These are phyloP conservation scores for Euphorbia schlechtendalii DNA, from an alignment of 441 rosid species.

Conservation along the genomic window DNA sequence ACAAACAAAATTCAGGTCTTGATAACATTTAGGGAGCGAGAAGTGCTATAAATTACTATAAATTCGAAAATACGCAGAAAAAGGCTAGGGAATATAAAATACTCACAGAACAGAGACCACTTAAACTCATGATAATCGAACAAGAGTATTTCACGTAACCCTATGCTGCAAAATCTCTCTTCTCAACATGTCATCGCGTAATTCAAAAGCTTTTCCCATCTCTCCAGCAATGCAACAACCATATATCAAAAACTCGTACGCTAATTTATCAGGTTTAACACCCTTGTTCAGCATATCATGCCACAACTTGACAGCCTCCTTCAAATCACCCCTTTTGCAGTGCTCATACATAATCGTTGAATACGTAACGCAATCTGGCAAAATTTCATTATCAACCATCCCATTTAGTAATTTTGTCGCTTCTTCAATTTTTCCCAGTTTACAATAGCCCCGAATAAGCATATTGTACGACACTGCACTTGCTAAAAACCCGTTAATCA, in stretches of 20 bases:
- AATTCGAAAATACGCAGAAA: too few relatives aligned
- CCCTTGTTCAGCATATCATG: constrained; percentile 57
- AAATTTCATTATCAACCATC: constrained; percentile 49
- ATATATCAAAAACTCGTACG: constrained; percentile 57
- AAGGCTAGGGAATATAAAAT: too few relatives aligned
- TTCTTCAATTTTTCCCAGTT: constrained; percentile 56
- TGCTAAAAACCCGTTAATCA: constrained; percentile 56
- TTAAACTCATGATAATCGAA: neutral
- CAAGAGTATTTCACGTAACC: constrained; percentile 19
- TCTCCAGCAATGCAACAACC: constrained; percentile 69
- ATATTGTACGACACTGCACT: constrained; percentile 68
- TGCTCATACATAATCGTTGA: constrained; percentile 70
- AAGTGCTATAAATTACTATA: too few relatives aligned
- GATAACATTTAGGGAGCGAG: too few relatives aligned
- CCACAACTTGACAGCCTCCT: constrained; percentile 63
- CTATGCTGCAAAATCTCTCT: constrained; percentile 42
- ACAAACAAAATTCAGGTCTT: too few relatives aligned
- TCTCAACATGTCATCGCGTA: constrained; percentile 67
- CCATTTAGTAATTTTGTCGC: constrained; percentile 47
- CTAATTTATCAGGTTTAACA: constrained; percentile 57
- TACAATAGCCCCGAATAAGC: constrained; percentile 72
- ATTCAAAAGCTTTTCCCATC: constrained; percentile 46
- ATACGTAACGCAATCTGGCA: constrained; percentile 78
- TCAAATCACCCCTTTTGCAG: constrained; percentile 46
- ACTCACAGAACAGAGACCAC: neutral